Evolutionary conservation across 768 basidiomycete species (phyloP), one percentile per base, ranked within the genome.

Genomic region (Boletus vermiculosoides): DNA sequence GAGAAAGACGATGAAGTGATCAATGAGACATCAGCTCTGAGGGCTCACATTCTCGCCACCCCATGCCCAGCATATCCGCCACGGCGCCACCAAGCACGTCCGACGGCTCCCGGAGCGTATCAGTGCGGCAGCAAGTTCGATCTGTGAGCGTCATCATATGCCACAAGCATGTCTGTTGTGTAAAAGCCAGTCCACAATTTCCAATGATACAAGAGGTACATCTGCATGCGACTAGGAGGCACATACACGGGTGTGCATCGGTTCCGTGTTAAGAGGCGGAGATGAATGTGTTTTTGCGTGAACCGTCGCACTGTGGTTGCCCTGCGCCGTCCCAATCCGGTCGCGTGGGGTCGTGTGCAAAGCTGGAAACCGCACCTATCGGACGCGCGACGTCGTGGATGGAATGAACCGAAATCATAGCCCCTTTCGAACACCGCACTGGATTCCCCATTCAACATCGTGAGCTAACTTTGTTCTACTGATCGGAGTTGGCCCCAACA

Each of bases 401-500:
- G 47, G 16, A 39, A 37, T 46, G 52, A 36, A 11, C 36, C 46
- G 36, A 54, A 44, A 46, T 53, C 52, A 52, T 7, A 42, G 31
- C 60, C 52, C 56, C 52, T 63, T 62, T 62, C 47, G 56, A 46
- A 54, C 52, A 59, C 57, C 39, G 57, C 62, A 52, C 25, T 50
- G 44, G 52, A 63, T 56, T 63, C 66, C 65, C 64, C 64, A 57
- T 60, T 47, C 54, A 39, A 54, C 44, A 33, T 49, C 54, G 6
- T 37, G 55, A 73, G 70, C 64, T 72, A 72, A 72, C 71, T 71
- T 72, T 72, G 71, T 71, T 52, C 52, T 40, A 51, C 40, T 64
- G 63, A 69, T 71, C 63, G 61, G 63, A 50, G 45, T 57, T 58
- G 50, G 50, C 55, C 55, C 52, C 52, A 55, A 44, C 36, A 55